A percentile compares a stretch with the other conserved stretches of the same genome.
These are phyloP conservation scores for Sophora flavescens DNA, from an alignment of 306 rosid genomes.

Conservation along the genomic window DNA sequence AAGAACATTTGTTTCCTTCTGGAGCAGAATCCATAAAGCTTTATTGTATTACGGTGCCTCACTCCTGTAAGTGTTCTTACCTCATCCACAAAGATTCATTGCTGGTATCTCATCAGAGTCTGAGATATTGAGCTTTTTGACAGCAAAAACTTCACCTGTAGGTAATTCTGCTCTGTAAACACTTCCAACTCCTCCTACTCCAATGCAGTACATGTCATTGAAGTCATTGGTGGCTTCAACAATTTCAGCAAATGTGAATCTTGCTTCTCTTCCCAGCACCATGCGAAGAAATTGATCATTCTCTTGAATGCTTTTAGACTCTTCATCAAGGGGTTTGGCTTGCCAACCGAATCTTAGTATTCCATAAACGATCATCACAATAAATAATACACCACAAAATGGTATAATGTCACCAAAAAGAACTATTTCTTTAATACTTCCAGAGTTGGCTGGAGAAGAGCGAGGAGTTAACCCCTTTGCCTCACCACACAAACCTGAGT, in stretches of 20 bases:
- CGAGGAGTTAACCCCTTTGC: conserved; percentile 49
- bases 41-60: conserved; percentile 75
- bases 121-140: conserved; percentile 57
- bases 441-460: conserved; percentile 25
- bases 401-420: conserved; percentile 61
- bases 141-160: conserved; percentile 63
- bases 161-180: conserved; percentile 63
- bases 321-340: conserved; percentile 42
- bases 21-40: conserved; percentile 68
- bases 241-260: conserved; percentile 56
- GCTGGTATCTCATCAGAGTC: conserved; percentile 58
- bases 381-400: conserved; percentile 45
- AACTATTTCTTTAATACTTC: conserved; percentile 44
- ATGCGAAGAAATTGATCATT: conserved; percentile 2
- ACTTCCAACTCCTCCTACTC: conserved; percentile 77
- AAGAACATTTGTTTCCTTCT: conserved; percentile 58
- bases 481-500: conserved; percentile 66
- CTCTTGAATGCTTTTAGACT: conserved; percentile 35
- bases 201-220: conserved; percentile 64
- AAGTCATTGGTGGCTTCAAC: conserved; percentile 66
- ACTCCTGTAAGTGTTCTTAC: conserved; percentile 63
- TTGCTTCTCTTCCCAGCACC: conserved; percentile 54
- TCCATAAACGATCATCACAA: conserved; percentile 27
- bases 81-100: conserved; percentile 61
- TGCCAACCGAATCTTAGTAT: neutral